A percentile compares a stretch with the other conserved stretches of the same genome.
These are phyloP conservation scores for Tolypocladium nubicola DNA, from an alignment of 2,329 filamentous ascomycete genomes.

Conservation along the genomic window DNA sequence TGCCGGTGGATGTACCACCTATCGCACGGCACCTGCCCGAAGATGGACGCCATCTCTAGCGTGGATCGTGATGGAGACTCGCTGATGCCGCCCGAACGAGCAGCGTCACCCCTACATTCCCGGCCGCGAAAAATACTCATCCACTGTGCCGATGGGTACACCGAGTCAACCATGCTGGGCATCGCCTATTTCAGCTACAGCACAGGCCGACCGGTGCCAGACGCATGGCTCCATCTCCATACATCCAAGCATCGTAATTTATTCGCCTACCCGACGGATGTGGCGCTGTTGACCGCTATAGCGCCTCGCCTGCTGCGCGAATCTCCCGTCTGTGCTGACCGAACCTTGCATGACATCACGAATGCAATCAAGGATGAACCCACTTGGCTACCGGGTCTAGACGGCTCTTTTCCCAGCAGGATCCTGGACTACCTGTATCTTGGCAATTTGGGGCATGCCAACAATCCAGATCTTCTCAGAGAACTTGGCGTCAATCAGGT, in stretches of 20 bases:
- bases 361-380: constrained; percentile 51
- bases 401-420: constrained; percentile 84
- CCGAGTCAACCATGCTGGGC: constrained; percentile 79
- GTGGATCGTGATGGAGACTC: constrained; percentile 20
- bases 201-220: constrained; percentile 66
- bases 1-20: constrained; percentile 86
- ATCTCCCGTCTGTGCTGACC: constrained; percentile 45
- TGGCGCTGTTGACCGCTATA: constrained; percentile 67
- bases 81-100: constrained; percentile 12
- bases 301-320: constrained; percentile 64
- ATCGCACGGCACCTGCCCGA: constrained; percentile 50
- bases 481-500: constrained; percentile 79
- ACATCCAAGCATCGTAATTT: constrained; percentile 77
- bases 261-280: constrained; percentile 90
- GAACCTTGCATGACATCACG: constrained; percentile 41
- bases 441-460: constrained; percentile 85
- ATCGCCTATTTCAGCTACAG: constrained; percentile 92
- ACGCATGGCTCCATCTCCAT: constrained; percentile 83
- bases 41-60: constrained; percentile 20
- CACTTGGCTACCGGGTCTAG: constrained; percentile 70
- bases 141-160: constrained; percentile 93
- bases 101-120: constrained; percentile 4
- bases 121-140: constrained; percentile 65
- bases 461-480: constrained; percentile 75
- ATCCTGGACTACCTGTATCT: constrained; percentile 93